A percentile compares a stretch with the other conserved stretches of the same genome.
These are phyloP conservation scores for Hydrangea macrophylla DNA, from an alignment of 148 eudicot species.

Conservation along the genomic window DNA sequence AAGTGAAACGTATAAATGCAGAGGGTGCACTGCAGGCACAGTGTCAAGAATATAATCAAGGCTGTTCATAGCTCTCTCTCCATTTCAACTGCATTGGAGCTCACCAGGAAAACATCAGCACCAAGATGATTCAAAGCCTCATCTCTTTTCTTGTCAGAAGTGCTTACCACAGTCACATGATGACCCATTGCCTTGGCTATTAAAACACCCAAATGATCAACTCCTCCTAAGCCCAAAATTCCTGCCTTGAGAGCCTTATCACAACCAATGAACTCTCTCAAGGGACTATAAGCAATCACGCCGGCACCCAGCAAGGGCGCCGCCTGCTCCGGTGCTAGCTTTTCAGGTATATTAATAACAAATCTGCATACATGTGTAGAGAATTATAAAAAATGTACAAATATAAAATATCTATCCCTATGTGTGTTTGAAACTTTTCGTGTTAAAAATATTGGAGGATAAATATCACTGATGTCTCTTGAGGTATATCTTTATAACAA, in stretches of 20 bases:
- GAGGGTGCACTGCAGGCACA: slow-evolving; percentile 17
- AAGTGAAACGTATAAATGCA: slow-evolving; percentile 15
- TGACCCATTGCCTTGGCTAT: slow-evolving; percentile 39
- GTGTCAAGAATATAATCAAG: slow-evolving; percentile 34
- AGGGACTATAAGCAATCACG: slow-evolving; percentile 30
- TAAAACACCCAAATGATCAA: slow-evolving; percentile 30
- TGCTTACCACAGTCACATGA: slow-evolving; percentile 32
- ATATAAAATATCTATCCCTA: too few relatives aligned
- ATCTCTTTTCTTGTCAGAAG: slow-evolving; percentile 21
- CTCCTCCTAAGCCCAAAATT: slow-evolving; percentile 36
- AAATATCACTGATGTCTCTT: too few relatives aligned
- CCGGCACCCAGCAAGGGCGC: slow-evolving; percentile 33
- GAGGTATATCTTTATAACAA: too few relatives aligned
- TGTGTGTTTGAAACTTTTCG: too few relatives aligned
- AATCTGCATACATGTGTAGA: slow-evolving; percentile 18
- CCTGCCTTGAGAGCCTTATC: slow-evolving; percentile 14
- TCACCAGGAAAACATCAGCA: slow-evolving; percentile 27
- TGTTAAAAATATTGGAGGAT: too few relatives aligned
- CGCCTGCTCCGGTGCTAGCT: slow-evolving; percentile 28
- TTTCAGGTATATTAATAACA: slow-evolving; percentile 24
- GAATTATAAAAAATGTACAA: too few relatives aligned
- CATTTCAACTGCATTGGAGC: slow-evolving; percentile 21
- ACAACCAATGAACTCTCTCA: slow-evolving; percentile 17
- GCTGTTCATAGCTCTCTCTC: slow-evolving; percentile 9
- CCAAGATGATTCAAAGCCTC: slow-evolving; percentile 26